phyloP scores from a whole-genome alignment of 1,284 basidiomycete species.

The Ustilago crameri region DNA sequence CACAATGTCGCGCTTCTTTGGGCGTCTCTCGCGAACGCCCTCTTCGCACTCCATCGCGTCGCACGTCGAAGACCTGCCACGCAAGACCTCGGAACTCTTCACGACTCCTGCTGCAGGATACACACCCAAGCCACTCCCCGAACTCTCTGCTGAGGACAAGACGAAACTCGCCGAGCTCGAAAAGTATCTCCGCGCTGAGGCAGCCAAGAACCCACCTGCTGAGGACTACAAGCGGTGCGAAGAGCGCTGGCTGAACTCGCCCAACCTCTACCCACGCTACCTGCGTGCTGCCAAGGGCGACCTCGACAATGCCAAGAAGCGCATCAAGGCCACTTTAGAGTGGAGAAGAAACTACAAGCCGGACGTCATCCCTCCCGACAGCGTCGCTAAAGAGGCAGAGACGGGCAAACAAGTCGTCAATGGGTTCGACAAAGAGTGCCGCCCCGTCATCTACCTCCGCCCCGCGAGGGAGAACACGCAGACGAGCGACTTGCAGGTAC shows the following conservation, averaged over 20 bases:
- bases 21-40: conserved; percentile 33
- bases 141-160: conserved; percentile 31
- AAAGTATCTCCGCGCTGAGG: conserved; percentile 18
- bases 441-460: conserved; percentile 63
- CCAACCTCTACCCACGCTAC: conserved; percentile 54
- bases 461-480: conserved; percentile 65
- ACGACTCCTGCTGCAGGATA: conserved; percentile 33
- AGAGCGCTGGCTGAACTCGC: conserved; percentile 50
- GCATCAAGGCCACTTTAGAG: conserved; percentile 58
- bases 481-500: conserved; percentile 56
- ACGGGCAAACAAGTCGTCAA: conserved; percentile 63
- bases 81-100: conserved; percentile 37
- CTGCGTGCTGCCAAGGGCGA: conserved; percentile 62
- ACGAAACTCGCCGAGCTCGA: conserved; percentile 36
- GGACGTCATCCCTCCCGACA: conserved; percentile 61
- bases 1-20: conserved; percentile 42
- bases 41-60: conserved; percentile 33
- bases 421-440: conserved; percentile 62
- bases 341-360: conserved; percentile 64
- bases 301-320: conserved; percentile 58
- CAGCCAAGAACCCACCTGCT: conserved; percentile 15
- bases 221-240: conserved; percentile 56
- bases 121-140: conserved; percentile 12
- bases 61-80: conserved; percentile 24
- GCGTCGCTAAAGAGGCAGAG: conserved; percentile 56